Base-by-base conservation (phyloP, 176 grass and related monocot genomes). In the Coix lacrymajobi region DNA sequence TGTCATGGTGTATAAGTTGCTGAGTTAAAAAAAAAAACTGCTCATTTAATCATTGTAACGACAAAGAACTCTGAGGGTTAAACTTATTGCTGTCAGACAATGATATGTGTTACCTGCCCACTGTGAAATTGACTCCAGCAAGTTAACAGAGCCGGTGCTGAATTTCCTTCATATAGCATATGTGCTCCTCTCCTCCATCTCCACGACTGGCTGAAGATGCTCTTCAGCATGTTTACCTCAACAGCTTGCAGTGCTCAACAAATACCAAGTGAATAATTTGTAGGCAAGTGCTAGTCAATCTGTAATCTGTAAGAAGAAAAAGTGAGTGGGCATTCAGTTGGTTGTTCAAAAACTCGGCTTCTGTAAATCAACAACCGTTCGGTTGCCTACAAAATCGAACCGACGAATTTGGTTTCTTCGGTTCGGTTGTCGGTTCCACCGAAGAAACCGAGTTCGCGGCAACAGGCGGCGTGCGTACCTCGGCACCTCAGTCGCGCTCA, bases 81-180 rank as follows among this genome's bases (percentile, higher is more conserved):
- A 78, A 71, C 13, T 29, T 63, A 33, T 36, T 36, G 7, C 7
- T 12, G 13, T 22, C 1, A 19, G 54, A n/a, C 25, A n/a, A 54
- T 60, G 20, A 43, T 24, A 7, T 13, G 8, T 17, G 7, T 83
- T 76, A 92, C 90, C 90, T 83, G 62, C 5, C 86, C 86, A 8
- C 76, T 74, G 30, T 92, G 90, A 78, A 92, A 92, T 62, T 11
- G 45, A 52, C 83, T 89, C 66, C 70, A 78, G 20, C 69, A 89
- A 84, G 77, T 72, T 76, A 72, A 83, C 6, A 88, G 8, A 66
- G 76, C 64, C 8, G 71, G 75, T n/a, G 36, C 14, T 19, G 32
- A 52, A 33, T 66, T 83, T 25, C 52, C 76, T 52, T 71, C 44
- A 3, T 14, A 54, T 28, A 83, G 63, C 1, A 67, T 71, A 77